phyloP scores from a whole-genome alignment of 116 monocot genomes.

The Papilionanthe hybrid region DNA sequence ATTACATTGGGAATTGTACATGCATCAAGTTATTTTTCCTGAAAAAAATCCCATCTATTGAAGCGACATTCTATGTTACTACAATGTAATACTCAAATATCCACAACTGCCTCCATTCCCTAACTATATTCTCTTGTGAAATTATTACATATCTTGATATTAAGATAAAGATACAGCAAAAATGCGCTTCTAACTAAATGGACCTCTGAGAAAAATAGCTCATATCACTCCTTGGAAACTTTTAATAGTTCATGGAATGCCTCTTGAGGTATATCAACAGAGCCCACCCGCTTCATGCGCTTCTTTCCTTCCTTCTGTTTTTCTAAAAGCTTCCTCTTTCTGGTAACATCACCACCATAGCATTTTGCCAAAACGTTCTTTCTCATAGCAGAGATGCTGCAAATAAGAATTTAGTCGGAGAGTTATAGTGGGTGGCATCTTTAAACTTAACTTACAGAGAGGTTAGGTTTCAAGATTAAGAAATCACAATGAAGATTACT shows the following conservation, averaged over 20 bases:
- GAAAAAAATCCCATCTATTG: no score
- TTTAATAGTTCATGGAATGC: constrained; percentile 89
- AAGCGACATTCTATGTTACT: no score
- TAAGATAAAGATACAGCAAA: neutral
- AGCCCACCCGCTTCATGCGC: constrained; percentile 92
- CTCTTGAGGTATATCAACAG: constrained; percentile 94
- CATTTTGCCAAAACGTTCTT: constrained; percentile 98
- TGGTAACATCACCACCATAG: constrained; percentile 92
- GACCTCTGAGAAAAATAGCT: neutral
- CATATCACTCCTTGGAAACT: constrained; percentile 36
- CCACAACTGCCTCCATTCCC: no score
- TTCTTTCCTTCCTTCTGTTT: constrained; percentile 99
- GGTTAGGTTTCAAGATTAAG: no score
- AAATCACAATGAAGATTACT: neutral
- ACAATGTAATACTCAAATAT: no score
- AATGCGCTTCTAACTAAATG: neutral
- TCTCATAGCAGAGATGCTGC: constrained; percentile 84
- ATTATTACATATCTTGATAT: neutral
- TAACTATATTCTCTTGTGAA: neutral
- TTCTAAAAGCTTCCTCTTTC: constrained; percentile 94
- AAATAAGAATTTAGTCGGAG: neutral
- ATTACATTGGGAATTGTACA: no score
- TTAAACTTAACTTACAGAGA: neutral
- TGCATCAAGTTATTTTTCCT: no score
- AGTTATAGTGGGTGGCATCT: neutral